A percentile compares a stretch with the other conserved stretches of the same genome.
Conservation (phyloP, 768 basidiomycete species). For the Hypholoma sublateritium region DNA sequence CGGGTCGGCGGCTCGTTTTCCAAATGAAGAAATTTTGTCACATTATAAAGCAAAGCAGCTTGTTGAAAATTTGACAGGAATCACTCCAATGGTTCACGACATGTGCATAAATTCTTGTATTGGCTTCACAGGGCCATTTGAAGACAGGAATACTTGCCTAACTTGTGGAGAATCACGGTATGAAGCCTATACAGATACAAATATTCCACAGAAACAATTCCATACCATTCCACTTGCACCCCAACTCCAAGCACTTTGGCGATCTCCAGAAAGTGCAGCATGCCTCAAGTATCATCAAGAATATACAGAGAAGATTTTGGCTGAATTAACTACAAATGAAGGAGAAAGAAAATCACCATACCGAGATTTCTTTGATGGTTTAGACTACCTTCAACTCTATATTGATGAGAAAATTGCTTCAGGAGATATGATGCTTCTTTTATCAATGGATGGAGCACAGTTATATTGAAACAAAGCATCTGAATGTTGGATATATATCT, state of each 20-base stretch:
- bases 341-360: neutral
- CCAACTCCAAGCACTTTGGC: neutral
- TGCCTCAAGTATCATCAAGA: neutral
- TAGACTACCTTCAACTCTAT: neutral
- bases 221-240: neutral
- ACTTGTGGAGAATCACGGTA: neutral
- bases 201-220: neutral
- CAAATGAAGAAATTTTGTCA: no score
- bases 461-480: constrained; percentile 37
- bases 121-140: neutral
- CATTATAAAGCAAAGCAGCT: no score
- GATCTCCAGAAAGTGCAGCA: neutral
- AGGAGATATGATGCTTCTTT: constrained; percentile 15
- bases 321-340: neutral
- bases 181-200: neutral
- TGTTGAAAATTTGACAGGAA: no score
- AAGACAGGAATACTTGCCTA: neutral
- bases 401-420: neutral
- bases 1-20: no score
- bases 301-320: neutral
- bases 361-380: neutral
- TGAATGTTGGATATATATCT: constrained; percentile 39
- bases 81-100: neutral
- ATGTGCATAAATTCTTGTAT: neutral
- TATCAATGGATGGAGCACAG: constrained; percentile 33